Conservation (phyloP, 768 basidiomycete genomes). For the Calocera viscosa region DNA sequence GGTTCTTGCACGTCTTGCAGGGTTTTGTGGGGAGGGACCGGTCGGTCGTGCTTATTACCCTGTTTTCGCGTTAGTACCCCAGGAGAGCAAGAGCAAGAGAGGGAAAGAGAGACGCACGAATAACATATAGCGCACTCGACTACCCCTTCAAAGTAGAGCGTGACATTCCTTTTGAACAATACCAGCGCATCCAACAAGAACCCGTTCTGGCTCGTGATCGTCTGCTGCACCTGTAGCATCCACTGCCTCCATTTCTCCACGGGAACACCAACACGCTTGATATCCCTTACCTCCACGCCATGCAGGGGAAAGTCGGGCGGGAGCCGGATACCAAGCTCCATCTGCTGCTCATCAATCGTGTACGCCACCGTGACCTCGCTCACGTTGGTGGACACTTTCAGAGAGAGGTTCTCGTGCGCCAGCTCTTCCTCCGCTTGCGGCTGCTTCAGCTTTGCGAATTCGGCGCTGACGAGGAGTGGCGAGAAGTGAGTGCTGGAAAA, state of each 20-base stretch:
- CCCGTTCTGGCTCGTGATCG: conserved; percentile 81
- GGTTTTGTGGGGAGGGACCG: conserved; percentile 76
- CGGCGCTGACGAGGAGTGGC: conserved; percentile 70
- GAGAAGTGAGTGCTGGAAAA: conserved; percentile 82
- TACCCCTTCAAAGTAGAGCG: conserved; percentile 86
- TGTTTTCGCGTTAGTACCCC: conserved; percentile 25
- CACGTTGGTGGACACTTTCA: conserved; percentile 60
- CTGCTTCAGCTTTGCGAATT: conserved; percentile 54
- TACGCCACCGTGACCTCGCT: conserved; percentile 80
- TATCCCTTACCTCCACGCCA: conserved; percentile 74
- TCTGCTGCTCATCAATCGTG: conserved; percentile 79
- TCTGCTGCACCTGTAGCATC: conserved; percentile 85
- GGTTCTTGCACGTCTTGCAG: conserved; percentile 88
- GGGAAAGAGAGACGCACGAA: conserved; percentile 41
- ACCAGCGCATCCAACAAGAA: conserved; percentile 75
- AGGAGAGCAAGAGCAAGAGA: conserved; percentile 4
- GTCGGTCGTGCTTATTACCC: conserved; percentile 84
- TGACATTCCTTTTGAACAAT: conserved; percentile 88
- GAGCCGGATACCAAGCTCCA: conserved; percentile 78
- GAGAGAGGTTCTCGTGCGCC: conserved; percentile 59
- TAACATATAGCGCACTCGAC: conserved; percentile 96
- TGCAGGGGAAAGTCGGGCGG: conserved; percentile 86
- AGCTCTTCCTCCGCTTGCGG: conserved; percentile 44
- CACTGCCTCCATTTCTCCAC: conserved; percentile 88
- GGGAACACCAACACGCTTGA: conserved; percentile 72